phyloP scores from a whole-genome alignment of 2,329 filamentous ascomycete genomes.

The Alternaria metachromatica region DNA sequence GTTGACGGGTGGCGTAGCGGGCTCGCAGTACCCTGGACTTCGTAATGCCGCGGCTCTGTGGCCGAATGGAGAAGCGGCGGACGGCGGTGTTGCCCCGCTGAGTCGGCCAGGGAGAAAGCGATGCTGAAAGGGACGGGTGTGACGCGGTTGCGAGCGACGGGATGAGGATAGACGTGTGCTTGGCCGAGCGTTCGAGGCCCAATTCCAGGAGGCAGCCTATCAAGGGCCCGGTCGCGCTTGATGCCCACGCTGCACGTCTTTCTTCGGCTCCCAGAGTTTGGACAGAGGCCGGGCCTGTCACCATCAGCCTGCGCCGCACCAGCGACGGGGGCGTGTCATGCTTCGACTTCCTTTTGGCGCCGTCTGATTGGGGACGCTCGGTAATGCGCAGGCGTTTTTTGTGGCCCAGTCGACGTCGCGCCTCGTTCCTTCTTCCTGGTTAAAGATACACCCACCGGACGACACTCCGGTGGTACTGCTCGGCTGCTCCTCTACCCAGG shows the following conservation, averaged over 20 bases:
- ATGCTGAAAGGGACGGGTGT: background rate
- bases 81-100: background rate
- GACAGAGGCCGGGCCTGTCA: constrained; percentile 8
- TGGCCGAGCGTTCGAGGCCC: constrained; percentile 15
- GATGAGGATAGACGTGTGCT: constrained; percentile 2
- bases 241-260: constrained; percentile 5
- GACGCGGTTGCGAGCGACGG: constrained; percentile 2
- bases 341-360: constrained; percentile 5
- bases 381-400: constrained; percentile 6
- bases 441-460: background rate
- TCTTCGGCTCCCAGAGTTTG: constrained; percentile 6
- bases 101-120: background rate
- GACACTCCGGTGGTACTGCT: background rate
- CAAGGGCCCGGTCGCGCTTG: constrained; percentile 14
- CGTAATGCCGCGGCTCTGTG: constrained; percentile 1
- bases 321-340: constrained; percentile 7
- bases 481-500: constrained; percentile 28
- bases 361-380: constrained; percentile 21
- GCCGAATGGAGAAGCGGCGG: background rate
- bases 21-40: background rate
- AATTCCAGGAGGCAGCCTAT: constrained; percentile 19
- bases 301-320: constrained; percentile 13
- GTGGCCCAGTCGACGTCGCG: constrained; percentile 2
- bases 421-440: background rate
- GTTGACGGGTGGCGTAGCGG: constrained; percentile 5